phyloP scores from a whole-genome alignment of 768 basidiomycete species.

The Suillus paluster region DNA sequence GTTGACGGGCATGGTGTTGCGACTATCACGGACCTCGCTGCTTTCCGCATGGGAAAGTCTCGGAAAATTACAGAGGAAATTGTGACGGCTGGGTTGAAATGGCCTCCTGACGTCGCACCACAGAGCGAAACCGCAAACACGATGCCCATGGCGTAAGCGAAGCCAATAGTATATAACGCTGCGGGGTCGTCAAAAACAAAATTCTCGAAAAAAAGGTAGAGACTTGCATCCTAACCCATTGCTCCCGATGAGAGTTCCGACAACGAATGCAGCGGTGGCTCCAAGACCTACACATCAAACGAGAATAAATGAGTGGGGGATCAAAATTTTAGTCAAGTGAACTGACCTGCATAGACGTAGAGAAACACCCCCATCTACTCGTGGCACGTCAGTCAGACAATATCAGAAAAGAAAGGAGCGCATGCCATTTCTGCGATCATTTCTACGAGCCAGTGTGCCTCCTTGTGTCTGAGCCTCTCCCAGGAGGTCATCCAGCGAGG shows the following conservation, averaged over 20 bases:
- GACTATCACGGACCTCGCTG: slow-evolving; percentile 45
- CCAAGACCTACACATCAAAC: slow-evolving; percentile 49
- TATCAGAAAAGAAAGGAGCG: neutral
- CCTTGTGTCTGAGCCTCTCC: slow-evolving; percentile 52
- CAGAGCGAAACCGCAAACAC: slow-evolving; percentile 60
- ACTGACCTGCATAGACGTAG: slow-evolving; percentile 56
- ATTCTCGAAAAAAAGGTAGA: neutral
- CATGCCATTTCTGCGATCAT: slow-evolving; percentile 64
- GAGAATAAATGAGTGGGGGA: neutral
- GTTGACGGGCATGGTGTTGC: slow-evolving; percentile 8
- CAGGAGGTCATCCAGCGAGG: slow-evolving; percentile 47
- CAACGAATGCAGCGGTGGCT: slow-evolving; percentile 51
- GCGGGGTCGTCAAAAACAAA: slow-evolving; percentile 1
- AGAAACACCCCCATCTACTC: slow-evolving; percentile 62
- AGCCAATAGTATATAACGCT: slow-evolving; percentile 62
- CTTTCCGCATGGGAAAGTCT: slow-evolving; percentile 58
- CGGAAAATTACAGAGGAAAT: slow-evolving; percentile 55
- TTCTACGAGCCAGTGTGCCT: slow-evolving; percentile 59
- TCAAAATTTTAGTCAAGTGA: neutral
- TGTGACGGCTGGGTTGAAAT: slow-evolving; percentile 70
- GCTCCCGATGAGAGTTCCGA: slow-evolving; percentile 49
- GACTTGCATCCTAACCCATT: slow-evolving; percentile 55
- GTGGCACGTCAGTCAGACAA: slow-evolving; percentile 12
- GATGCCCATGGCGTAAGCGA: slow-evolving; percentile 63
- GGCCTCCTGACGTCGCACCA: slow-evolving; percentile 59